phyloP scores from a whole-genome alignment of 345 rosid species.

The Murraya koenigii region DNA sequence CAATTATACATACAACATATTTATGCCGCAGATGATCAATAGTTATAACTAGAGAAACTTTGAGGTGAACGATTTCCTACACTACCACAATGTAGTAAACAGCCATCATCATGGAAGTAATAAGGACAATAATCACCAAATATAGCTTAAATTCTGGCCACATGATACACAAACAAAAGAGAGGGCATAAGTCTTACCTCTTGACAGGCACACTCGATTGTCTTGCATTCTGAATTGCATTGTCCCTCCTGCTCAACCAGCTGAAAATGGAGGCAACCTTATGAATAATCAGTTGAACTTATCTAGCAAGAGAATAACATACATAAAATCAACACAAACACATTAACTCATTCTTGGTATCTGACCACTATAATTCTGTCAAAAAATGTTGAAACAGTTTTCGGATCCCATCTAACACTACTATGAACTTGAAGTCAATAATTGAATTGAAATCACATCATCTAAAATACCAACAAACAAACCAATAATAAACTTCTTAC shows the following conservation, averaged over 20 bases:
- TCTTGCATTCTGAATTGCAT: slow-evolving; percentile 91
- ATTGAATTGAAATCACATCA: background rate
- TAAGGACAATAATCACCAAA: background rate
- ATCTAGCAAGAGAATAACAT: background rate
- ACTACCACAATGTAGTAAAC: background rate
- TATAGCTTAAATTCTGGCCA: background rate
- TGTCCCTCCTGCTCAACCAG: slow-evolving; percentile 89
- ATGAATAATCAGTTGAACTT: slow-evolving; percentile 6
- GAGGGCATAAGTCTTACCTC: slow-evolving; percentile 43
- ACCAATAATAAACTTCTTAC: slow-evolving; percentile 27
- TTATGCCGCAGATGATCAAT: background rate
- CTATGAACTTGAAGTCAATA: background rate
- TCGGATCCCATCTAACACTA: background rate
- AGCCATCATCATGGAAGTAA: background rate
- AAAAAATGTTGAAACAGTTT: background rate
- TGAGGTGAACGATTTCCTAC: background rate
- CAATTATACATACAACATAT: background rate
- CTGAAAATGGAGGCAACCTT: slow-evolving; percentile 33
- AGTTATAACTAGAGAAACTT: background rate
- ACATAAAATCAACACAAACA: background rate
- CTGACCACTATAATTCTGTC: background rate
- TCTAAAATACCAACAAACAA: background rate
- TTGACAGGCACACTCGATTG: slow-evolving; percentile 78
- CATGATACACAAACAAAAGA: background rate
- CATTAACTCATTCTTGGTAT: background rate